A percentile compares a stretch with the other conserved stretches of the same genome.
phyloP scores from a whole-genome alignment of 768 basidiomycete genomes.

The Trametes punicea region DNA sequence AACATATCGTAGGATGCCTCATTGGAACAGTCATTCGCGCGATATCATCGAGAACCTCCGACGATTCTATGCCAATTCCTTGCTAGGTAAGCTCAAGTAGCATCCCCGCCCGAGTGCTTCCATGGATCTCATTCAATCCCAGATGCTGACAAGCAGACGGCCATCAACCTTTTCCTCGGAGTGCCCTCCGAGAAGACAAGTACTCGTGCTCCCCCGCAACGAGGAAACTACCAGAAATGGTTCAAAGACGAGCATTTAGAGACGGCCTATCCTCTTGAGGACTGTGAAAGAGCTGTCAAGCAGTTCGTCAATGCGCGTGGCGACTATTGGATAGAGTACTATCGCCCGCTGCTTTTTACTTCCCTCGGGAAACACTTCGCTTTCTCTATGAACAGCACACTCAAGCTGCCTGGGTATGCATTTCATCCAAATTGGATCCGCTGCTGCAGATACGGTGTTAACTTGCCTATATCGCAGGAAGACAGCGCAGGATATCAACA shows the following conservation, averaged over 20 bases:
- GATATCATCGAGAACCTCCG: slow-evolving; percentile 95
- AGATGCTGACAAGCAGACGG: slow-evolving; percentile 97
- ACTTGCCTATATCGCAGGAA: slow-evolving; percentile 44
- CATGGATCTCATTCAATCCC: background rate
- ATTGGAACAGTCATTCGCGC: slow-evolving; percentile 96
- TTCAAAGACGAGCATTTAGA: slow-evolving; percentile 69
- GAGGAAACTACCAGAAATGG: slow-evolving; percentile 84
- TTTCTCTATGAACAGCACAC: slow-evolving; percentile 87
- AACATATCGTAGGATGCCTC: slow-evolving; percentile 91
- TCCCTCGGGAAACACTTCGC: slow-evolving; percentile 86
- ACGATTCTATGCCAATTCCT: slow-evolving; percentile 91
- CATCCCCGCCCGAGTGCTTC: background rate
- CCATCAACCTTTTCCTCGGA: slow-evolving; percentile 96
- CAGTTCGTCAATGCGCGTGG: slow-evolving; percentile 57
- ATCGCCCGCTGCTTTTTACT: slow-evolving; percentile 80
- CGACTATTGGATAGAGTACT: slow-evolving; percentile 90
- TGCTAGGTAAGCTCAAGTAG: slow-evolving; percentile 56
- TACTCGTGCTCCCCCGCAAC: slow-evolving; percentile 42
- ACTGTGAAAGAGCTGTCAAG: slow-evolving; percentile 59
- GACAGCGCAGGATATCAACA: slow-evolving; percentile 59
- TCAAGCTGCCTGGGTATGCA: slow-evolving; percentile 75
- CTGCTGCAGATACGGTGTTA: background rate
- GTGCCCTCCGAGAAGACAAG: slow-evolving; percentile 51
- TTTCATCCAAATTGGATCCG: background rate
- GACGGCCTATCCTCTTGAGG: slow-evolving; percentile 61